phyloP scores from a whole-genome alignment of 202 grass and related monocot genomes.

The Cymbopogon flexuosus region DNA sequence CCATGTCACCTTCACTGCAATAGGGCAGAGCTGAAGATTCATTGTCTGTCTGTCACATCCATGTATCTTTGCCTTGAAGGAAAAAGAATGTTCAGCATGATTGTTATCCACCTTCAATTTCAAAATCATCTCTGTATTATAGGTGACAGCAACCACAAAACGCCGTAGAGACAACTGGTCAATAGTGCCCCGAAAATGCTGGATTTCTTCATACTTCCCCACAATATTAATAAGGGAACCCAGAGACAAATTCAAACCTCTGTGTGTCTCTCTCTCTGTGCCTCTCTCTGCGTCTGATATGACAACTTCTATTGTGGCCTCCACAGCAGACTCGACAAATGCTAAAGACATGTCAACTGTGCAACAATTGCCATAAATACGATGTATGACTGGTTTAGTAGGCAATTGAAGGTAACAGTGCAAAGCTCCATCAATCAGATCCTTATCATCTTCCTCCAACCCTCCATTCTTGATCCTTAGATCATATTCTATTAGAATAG shows the following conservation, averaged over 20 bases:
- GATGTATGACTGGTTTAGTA: background rate
- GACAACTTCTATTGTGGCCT: conserved; percentile 3
- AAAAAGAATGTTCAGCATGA: background rate
- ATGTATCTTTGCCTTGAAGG: background rate
- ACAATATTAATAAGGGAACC: background rate
- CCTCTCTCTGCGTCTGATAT: background rate
- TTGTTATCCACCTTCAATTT: background rate
- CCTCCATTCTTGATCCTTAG: background rate
- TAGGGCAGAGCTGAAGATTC: background rate
- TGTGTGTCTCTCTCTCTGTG: no score
- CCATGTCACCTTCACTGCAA: background rate
- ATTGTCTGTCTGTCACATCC: background rate
- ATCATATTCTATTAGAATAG: background rate
- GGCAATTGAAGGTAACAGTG: background rate
- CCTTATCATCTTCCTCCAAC: background rate
- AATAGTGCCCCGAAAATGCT: background rate
- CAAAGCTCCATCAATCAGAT: background rate
- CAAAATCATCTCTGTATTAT: background rate
- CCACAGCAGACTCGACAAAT: background rate
- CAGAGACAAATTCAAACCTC: background rate
- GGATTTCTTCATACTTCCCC: background rate
- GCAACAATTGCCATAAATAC: background rate
- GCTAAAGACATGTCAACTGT: background rate
- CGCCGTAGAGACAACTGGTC: background rate
- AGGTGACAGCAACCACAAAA: background rate